A percentile compares a stretch with the other conserved stretches of the same genome.
Conservation (phyloP, 129 eudicot species). For the Smallanthus sonchifolius region DNA sequence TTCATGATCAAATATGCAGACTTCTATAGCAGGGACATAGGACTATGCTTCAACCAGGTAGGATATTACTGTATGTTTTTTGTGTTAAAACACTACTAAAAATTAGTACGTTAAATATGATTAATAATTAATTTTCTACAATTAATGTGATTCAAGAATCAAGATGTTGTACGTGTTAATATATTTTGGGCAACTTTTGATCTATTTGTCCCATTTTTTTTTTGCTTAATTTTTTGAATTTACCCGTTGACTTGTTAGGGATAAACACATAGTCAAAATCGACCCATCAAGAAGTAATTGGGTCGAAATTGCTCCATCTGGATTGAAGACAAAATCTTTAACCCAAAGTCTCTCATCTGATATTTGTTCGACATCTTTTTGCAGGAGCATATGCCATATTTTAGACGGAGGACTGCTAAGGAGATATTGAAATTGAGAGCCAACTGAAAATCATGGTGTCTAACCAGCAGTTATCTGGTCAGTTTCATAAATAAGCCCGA, state of each 20-base stretch:
- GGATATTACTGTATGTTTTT: neutral
- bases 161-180: neutral
- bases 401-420: slow-evolving; percentile 74
- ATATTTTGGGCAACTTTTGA: neutral
- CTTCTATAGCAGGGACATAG: slow-evolving; percentile 84
- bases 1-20: slow-evolving; percentile 92
- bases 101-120: neutral
- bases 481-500: neutral
- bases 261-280: neutral
- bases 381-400: slow-evolving; percentile 87
- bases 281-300: neutral
- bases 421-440: slow-evolving; percentile 77
- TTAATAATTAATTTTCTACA: neutral
- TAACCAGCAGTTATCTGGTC: neutral
- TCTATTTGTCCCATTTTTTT: neutral
- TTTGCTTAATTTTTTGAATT: neutral
- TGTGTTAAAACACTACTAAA: neutral
- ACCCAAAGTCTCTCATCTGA: neutral
- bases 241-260: neutral
- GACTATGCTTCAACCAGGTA: slow-evolving; percentile 84
- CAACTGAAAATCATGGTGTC: slow-evolving; percentile 32
- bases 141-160: neutral
- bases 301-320: neutral
- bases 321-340: neutral
- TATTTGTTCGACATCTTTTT: slow-evolving; percentile 11